These are phyloP conservation scores for Trichoderma simmonsii DNA, from an alignment of 2,329 filamentous ascomycete species.

Conservation along the genomic window DNA sequence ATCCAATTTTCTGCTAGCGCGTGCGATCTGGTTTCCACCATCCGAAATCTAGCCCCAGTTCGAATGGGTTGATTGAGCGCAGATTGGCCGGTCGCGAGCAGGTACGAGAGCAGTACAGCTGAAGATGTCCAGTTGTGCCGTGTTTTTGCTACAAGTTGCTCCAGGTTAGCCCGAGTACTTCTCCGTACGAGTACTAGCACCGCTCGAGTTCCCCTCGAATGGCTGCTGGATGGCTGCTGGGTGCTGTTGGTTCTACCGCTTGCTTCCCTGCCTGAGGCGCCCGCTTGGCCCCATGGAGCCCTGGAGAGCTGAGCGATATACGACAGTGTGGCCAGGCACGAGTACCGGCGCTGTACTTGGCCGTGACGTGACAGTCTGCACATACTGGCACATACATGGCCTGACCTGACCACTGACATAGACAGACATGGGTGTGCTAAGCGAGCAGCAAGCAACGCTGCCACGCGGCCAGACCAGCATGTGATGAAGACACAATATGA, in stretches of 20 bases:
- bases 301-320: neutral
- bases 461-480: slow-evolving; percentile 9
- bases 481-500: slow-evolving; percentile 1
- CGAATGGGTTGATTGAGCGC: neutral
- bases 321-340: neutral
- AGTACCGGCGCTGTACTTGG: neutral
- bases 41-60: slow-evolving; percentile 1
- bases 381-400: neutral
- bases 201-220: neutral
- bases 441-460: neutral
- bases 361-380: neutral
- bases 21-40: slow-evolving; percentile 13
- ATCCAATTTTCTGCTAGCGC: slow-evolving; percentile 14
- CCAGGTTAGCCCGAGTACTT: neutral
- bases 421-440: neutral
- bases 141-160: neutral
- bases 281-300: neutral
- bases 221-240: neutral
- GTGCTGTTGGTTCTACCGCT: neutral
- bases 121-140: no score
- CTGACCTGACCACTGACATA: neutral
- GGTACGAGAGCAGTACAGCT: neutral
- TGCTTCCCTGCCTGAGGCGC: neutral
- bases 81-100: neutral
- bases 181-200: neutral